Conservation (phyloP, 805 yeast genomes). For the Sungouiella thailandica region DNA sequence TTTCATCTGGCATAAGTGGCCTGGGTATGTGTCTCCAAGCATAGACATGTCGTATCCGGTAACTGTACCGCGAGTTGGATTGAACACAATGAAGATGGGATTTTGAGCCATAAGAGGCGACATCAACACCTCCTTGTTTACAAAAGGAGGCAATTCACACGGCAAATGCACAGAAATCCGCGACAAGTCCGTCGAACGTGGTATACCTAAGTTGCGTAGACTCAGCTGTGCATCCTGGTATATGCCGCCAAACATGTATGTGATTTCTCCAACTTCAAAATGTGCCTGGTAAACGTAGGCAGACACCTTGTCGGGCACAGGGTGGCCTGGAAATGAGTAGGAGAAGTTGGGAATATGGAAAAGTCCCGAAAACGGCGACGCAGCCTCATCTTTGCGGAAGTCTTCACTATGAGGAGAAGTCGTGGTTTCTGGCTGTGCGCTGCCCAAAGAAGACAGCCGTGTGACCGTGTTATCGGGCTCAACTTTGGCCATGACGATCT, state of each 20-base stretch:
- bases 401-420: constrained; percentile 1
- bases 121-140: constrained; percentile 29
- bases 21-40: constrained; percentile 33
- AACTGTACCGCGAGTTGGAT: constrained; percentile 29
- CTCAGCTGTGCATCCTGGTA: constrained; percentile 11
- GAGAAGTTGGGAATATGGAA: constrained; percentile 12
- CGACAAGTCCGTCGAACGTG: constrained; percentile 22
- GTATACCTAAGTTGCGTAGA: constrained; percentile 28
- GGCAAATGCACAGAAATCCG: constrained; percentile 35
- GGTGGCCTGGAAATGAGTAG: constrained; percentile 3
- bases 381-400: constrained; percentile 8
- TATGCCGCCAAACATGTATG: constrained; percentile 37
- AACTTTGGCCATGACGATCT: constrained; percentile 19
- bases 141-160: constrained; percentile 35
- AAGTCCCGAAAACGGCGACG: constrained; percentile 13
- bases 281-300: constrained; percentile 27
- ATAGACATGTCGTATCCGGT: constrained; percentile 20
- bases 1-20: constrained; percentile 45
- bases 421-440: neutral
- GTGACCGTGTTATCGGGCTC: constrained; percentile 4
- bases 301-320: constrained; percentile 1
- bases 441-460: constrained; percentile 18
- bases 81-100: constrained; percentile 21
- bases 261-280: constrained; percentile 25
- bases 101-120: constrained; percentile 42